Conservation (phyloP, 208 protist genomes). For the Vickermania ingenoplastis region DNA sequence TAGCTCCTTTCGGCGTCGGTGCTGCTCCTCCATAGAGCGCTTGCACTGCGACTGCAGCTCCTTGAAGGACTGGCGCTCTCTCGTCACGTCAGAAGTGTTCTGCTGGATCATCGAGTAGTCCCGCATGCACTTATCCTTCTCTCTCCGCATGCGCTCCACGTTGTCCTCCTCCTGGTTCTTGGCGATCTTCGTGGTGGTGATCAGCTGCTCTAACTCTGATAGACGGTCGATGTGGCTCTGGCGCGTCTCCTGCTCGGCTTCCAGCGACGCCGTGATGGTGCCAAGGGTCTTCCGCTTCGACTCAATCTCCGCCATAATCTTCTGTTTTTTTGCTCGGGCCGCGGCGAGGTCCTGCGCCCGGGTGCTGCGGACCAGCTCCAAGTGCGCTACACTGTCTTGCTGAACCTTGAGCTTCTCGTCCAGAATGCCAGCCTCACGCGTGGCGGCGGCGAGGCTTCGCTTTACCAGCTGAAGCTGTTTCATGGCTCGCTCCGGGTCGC, state of each 20-base stretch:
- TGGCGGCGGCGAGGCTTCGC: conserved; percentile 43
- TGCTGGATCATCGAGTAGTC: conserved; percentile 47
- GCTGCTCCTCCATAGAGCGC: conserved; percentile 21
- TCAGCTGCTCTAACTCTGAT: conserved; percentile 55
- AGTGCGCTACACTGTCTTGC: conserved; percentile 45
- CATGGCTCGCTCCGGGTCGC: conserved; percentile 65
- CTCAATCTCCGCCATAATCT: conserved; percentile 51
- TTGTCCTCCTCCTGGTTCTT: conserved; percentile 44
- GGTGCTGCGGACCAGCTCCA: conserved; percentile 73
- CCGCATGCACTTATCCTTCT: conserved; percentile 55
- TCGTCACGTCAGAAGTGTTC: conserved; percentile 27
- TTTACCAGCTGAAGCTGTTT: conserved; percentile 74
- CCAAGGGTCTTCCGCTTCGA: conserved; percentile 81
- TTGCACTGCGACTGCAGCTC: conserved; percentile 26
- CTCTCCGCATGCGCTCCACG: conserved; percentile 47
- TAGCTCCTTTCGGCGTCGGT: conserved; percentile 14
- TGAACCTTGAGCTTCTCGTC: conserved; percentile 66
- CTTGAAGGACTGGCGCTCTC: conserved; percentile 28
- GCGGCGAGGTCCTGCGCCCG: conserved; percentile 52
- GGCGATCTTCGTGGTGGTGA: conserved; percentile 53
- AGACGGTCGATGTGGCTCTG: conserved; percentile 62
- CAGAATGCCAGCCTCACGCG: conserved; percentile 44
- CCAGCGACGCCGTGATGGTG: conserved; percentile 73
- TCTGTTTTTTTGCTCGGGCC: conserved; percentile 51
- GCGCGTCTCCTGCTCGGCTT: conserved; percentile 67